Evolutionary conservation across 1,284 basidiomycete species (phyloP), one percentile per base, ranked within the genome.

Genomic region (Anthracocystis panici-leucophaei): DNA sequence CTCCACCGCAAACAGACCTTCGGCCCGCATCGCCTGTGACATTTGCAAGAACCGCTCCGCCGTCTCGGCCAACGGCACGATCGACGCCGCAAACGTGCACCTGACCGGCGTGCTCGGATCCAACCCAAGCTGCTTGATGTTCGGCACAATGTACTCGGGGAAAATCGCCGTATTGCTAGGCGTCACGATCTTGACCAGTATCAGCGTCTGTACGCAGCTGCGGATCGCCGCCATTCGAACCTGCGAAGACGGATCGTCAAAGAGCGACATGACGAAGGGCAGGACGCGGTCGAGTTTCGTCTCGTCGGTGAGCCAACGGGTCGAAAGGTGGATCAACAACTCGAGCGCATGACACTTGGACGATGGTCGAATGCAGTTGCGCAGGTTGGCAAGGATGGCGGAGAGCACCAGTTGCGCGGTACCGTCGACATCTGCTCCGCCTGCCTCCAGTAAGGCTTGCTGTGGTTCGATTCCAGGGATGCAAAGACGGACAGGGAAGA

Each of bases 131-230:
- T 93, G 91, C 33, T 90, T 89, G 77, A 95, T 90, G 80, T 96
- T 94, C 0, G 95, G 96, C 29, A 99, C 90, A 65, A 99, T 91
- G 85, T 98, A 99, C 85, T 98, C 96, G 0, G 94, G 92, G 80
- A 98, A 93, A 25, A 97, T 92, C 18, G 87, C 51, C 48, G 91
- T 90, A 80, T 98, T 94, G 0, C 93, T 93, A 0, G 94, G 93
- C 0, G 94, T 94, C 64, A 99, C 93, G 1, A 92, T 91, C 0
- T 90, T 90, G 14, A 97, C 92, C 16, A 92, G 88, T 87, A 93
- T 71, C 75, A 95, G 93, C 41, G 93, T 89, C 87, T 95, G 92
- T 75, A 95, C 90, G 51, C 97, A 87, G 0, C 92, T 92, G 53
- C 93, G 88, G 63, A 97, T 85, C 0, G 93, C 92, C 1, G 91